A percentile compares a stretch with the other conserved stretches of the same genome.
Conservation (phyloP, 1,139 yeast genomes). For the Magnusiomyces paraingens region DNA sequence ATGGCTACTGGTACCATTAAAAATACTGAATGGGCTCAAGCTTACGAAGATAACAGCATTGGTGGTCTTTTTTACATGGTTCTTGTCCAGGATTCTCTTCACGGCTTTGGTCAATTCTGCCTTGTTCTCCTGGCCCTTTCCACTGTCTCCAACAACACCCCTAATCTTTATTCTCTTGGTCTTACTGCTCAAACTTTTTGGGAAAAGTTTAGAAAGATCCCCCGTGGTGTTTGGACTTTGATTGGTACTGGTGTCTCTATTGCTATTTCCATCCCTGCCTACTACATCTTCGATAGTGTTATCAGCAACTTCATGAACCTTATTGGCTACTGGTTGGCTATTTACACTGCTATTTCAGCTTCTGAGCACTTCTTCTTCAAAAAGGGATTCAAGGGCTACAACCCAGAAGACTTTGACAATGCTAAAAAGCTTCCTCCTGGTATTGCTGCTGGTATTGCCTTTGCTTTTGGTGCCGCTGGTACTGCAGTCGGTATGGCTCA, state of each 20-base stretch:
- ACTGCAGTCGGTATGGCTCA: slow-evolving; percentile 83
- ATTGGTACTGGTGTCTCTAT: slow-evolving; percentile 68
- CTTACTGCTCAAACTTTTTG: slow-evolving; percentile 79
- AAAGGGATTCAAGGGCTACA: slow-evolving; percentile 52
- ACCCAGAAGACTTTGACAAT: slow-evolving; percentile 55
- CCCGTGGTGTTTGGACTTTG: slow-evolving; percentile 77
- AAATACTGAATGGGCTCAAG: slow-evolving; percentile 41
- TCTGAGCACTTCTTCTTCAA: slow-evolving; percentile 75
- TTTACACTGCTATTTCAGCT: slow-evolving; percentile 63
- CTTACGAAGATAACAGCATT: slow-evolving; percentile 49
- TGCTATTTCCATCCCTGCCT: slow-evolving; percentile 86
- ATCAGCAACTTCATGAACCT: slow-evolving; percentile 85
- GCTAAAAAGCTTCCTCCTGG: slow-evolving; percentile 62
- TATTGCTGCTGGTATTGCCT: slow-evolving; percentile 66
- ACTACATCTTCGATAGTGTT: slow-evolving; percentile 61
- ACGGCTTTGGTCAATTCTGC: slow-evolving; percentile 86
- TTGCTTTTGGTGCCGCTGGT: slow-evolving; percentile 81
- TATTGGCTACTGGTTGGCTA: slow-evolving; percentile 86
- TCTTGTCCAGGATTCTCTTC: slow-evolving; percentile 69
- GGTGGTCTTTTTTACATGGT: slow-evolving; percentile 83
- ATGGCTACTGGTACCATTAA: slow-evolving; percentile 57
- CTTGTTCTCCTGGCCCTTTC: slow-evolving; percentile 77
- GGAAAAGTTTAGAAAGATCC: slow-evolving; percentile 63
- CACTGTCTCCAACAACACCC: slow-evolving; percentile 83
- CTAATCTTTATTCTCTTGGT: slow-evolving; percentile 87